These are phyloP conservation scores for Musa schizocarpa DNA, from an alignment of 176 grass and related monocot species.

Conservation along the genomic window DNA sequence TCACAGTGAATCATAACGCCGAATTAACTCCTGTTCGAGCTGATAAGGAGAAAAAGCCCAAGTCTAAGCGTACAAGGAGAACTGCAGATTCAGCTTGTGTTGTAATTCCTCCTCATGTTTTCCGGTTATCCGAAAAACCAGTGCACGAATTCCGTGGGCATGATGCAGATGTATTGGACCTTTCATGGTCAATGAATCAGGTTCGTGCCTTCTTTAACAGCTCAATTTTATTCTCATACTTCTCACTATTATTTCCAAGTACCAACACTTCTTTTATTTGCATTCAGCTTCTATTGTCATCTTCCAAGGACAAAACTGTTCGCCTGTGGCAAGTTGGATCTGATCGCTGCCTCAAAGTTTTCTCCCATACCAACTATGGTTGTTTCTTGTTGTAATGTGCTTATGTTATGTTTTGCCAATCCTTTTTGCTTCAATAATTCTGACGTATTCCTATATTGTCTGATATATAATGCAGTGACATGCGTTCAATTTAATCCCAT, in stretches of 20 bases:
- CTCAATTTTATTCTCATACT: not conserved
- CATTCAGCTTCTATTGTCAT: slow-evolving; percentile 65
- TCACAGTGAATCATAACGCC: slow-evolving; percentile 37
- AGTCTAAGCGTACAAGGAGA: slow-evolving; percentile 40
- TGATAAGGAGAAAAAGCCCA: slow-evolving; percentile 28
- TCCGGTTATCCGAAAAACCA: slow-evolving; percentile 58
- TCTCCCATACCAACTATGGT: slow-evolving; percentile 78
- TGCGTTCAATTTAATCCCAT: slow-evolving; percentile 77
- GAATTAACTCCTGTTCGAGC: slow-evolving; percentile 33
- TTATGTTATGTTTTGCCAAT: not conserved
- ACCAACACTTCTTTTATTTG: slow-evolving; percentile 13
- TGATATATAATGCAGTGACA: slow-evolving; percentile 49
- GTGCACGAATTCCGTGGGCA: slow-evolving; percentile 73
- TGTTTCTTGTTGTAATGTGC: slow-evolving; percentile 17
- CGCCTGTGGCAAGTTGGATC: slow-evolving; percentile 79
- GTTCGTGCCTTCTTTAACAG: slow-evolving; percentile 24
- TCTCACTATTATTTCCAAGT: slow-evolving; percentile 10
- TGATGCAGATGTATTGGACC: slow-evolving; percentile 60
- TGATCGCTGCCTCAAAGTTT: slow-evolving; percentile 46
- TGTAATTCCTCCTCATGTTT: slow-evolving; percentile 54
- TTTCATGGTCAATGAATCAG: slow-evolving; percentile 81
- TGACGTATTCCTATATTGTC: slow-evolving; percentile 11
- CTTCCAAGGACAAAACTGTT: slow-evolving; percentile 81
- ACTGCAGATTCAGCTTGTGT: slow-evolving; percentile 55
- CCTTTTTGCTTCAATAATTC: slow-evolving; percentile 1